A percentile compares a stretch with the other conserved stretches of the same genome.
Conservation (phyloP, 148 eudicot genomes). For the Camellia sinensis region DNA sequence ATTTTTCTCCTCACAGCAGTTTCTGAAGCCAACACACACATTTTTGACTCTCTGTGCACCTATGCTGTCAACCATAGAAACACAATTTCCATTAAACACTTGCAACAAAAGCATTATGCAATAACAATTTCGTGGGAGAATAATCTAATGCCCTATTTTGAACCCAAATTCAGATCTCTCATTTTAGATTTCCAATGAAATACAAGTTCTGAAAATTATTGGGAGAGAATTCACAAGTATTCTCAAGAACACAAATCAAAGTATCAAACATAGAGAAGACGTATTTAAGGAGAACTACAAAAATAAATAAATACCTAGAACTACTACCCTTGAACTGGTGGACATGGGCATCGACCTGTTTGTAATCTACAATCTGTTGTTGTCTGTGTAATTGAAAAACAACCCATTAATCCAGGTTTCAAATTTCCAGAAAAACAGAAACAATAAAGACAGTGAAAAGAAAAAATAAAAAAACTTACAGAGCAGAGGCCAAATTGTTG, state of each 20-base stretch:
- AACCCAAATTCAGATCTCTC: background rate
- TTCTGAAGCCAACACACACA: constrained; percentile 47
- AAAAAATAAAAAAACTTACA: constrained; percentile 35
- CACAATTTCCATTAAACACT: background rate
- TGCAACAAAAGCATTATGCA: background rate
- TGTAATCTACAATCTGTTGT: constrained; percentile 52
- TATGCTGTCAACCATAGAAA: constrained; percentile 37
- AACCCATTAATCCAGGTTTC: background rate
- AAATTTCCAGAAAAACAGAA: background rate
- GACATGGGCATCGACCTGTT: constrained; percentile 55
- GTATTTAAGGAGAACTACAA: background rate
- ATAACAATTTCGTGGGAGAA: background rate
- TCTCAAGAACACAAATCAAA: background rate
- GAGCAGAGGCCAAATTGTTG: constrained; percentile 42
- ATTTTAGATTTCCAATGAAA: background rate
- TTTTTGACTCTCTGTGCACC: constrained; percentile 61
- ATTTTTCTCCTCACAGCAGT: constrained; percentile 53
- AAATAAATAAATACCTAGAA: constrained; percentile 39
- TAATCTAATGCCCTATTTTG: background rate
- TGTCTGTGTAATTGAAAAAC: constrained; percentile 29
- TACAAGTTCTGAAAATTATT: background rate
- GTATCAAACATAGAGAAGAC: background rate
- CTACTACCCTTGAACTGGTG: constrained; percentile 73
- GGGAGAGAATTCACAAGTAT: background rate
- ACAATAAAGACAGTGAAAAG: background rate